A percentile compares a stretch with the other conserved stretches of the same genome.
Evolutionary conservation across 148 eudicot genomes (phyloP).

Genomic region (Camellia granthamiana): DNA sequence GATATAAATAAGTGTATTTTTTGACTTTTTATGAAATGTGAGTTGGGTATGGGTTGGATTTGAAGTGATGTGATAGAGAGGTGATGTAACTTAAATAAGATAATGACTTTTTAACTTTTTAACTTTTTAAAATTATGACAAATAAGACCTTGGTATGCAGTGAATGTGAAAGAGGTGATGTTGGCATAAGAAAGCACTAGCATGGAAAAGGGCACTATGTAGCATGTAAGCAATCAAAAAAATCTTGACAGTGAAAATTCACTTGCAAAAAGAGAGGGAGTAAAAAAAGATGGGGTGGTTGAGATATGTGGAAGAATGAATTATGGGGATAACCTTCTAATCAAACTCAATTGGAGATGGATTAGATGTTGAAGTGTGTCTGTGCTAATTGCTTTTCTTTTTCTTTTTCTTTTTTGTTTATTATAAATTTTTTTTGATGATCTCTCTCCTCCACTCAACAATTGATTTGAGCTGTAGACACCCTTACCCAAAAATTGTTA

Average conservation of each 20-base stretch:
- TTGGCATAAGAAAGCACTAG: too few species aligned
- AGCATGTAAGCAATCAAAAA: background rate
- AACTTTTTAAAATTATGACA: too few species aligned
- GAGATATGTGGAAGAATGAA: slow-evolving; percentile 7
- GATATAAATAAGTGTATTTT: too few species aligned
- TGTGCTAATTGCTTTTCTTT: background rate
- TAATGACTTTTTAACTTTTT: too few species aligned
- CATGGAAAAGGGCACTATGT: too few species aligned
- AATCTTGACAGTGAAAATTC: slow-evolving; percentile 2
- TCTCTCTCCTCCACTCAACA: background rate
- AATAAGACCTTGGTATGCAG: too few species aligned
- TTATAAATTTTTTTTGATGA: background rate
- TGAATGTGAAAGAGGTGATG: too few species aligned
- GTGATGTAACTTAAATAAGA: too few species aligned
- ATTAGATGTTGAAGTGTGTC: slow-evolving; percentile 4
- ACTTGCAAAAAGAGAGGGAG: background rate
- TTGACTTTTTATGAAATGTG: too few species aligned
- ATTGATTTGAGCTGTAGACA: background rate
- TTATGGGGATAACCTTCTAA: slow-evolving; percentile 17
- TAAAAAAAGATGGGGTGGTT: background rate
- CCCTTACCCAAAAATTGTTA: background rate
- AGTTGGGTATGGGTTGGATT: too few species aligned
- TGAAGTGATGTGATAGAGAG: too few species aligned
- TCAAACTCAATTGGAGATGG: slow-evolving; percentile 13
- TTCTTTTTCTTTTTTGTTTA: too few species aligned